These are phyloP conservation scores for Rhododendron vialii DNA, from an alignment of 148 eudicot genomes.

Conservation along the genomic window DNA sequence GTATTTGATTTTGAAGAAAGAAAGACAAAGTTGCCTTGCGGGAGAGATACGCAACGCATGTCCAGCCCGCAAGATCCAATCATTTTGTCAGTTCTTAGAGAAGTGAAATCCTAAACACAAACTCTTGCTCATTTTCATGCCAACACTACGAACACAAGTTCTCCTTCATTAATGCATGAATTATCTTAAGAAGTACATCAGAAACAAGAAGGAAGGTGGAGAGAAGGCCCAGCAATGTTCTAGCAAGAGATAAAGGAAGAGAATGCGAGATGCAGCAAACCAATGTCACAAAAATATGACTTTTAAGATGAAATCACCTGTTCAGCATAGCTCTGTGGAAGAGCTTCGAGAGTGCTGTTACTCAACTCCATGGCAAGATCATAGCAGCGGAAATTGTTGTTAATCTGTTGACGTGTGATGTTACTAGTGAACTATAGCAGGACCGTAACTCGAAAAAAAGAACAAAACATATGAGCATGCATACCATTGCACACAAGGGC, in stretches of 20 bases:
- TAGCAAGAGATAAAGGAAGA: background rate
- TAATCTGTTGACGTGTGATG: slow-evolving; percentile 47
- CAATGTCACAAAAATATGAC: background rate
- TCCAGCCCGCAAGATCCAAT: background rate
- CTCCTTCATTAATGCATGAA: background rate
- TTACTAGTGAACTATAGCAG: slow-evolving; percentile 7
- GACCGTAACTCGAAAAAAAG: background rate
- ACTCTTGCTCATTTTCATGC: background rate
- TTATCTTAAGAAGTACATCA: background rate
- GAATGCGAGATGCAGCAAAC: background rate
- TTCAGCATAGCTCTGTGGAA: slow-evolving; percentile 85
- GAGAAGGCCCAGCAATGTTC: background rate
- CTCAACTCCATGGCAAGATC: slow-evolving; percentile 97
- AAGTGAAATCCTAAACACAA: background rate
- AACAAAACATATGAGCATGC: slow-evolving; percentile 15
- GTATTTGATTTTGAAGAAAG: background rate
- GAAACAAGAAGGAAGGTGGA: background rate
- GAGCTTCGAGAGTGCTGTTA: slow-evolving; percentile 87
- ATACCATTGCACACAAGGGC: slow-evolving; percentile 91
- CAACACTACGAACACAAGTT: background rate
- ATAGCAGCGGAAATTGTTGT: slow-evolving; percentile 93
- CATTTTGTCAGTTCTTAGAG: background rate
- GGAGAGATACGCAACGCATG: background rate
- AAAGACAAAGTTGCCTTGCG: background rate
- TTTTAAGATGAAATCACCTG: slow-evolving; percentile 45